These are phyloP conservation scores for Diversispora eburnea DNA, from an alignment of 192 early-diverging fungal species.

Conservation along the genomic window DNA sequence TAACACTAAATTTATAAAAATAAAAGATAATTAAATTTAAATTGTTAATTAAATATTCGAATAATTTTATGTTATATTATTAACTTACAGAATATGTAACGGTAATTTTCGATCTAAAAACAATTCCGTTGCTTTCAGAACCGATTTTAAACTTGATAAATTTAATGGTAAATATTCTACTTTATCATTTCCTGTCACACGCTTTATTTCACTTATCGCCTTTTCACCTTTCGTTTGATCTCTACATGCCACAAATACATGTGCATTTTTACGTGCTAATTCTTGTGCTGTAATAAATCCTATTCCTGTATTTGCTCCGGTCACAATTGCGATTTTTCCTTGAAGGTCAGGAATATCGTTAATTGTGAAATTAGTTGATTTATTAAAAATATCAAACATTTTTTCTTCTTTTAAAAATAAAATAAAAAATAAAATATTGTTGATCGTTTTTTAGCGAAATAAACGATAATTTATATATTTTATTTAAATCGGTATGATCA, in stretches of 20 bases:
- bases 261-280: slow-evolving; percentile 34
- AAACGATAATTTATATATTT: too few relatives aligned
- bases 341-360: too few relatives aligned
- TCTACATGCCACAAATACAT: slow-evolving; percentile 37
- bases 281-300: slow-evolving; percentile 34
- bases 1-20: slow-evolving; percentile 18
- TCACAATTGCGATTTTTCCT: slow-evolving; percentile 38
- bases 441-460: too few relatives aligned
- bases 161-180: slow-evolving; percentile 37
- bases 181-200: slow-evolving; percentile 31
- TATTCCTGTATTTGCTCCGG: slow-evolving; percentile 47
- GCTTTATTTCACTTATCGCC: slow-evolving; percentile 32
- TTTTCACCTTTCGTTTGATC: slow-evolving; percentile 21
- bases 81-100: slow-evolving; percentile 41
- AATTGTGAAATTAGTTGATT: too few relatives aligned
- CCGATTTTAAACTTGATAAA: slow-evolving; percentile 26
- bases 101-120: slow-evolving; percentile 37
- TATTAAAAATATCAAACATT: too few relatives aligned
- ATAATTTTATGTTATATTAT: neutral
- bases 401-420: too few relatives aligned
- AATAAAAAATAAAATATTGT: too few relatives aligned
- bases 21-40: neutral
- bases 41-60: neutral
- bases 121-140: slow-evolving; percentile 27
- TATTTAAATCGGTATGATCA: too few relatives aligned